These are phyloP conservation scores for Cyberlindnera meyerae DNA, from an alignment of 805 yeast genomes.

Conservation along the genomic window DNA sequence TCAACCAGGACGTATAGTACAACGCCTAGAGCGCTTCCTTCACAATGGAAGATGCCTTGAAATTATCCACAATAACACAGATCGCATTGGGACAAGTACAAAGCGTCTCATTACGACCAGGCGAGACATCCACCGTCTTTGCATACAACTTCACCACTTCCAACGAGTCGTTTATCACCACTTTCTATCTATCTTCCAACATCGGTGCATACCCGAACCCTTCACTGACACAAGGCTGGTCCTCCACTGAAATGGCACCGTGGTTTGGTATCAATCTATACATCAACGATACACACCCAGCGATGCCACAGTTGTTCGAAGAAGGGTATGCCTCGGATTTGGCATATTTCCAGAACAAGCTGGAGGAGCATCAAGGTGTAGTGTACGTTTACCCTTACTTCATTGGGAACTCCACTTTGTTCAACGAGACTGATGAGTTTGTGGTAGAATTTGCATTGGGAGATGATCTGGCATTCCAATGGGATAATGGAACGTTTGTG, in stretches of 20 bases:
- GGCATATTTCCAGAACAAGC: constrained; percentile 11
- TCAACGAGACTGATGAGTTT: constrained; percentile 8
- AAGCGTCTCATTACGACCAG: constrained; percentile 15
- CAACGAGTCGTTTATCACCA: constrained; percentile 1
- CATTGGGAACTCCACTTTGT: constrained; percentile 3
- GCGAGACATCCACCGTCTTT: constrained; percentile 8
- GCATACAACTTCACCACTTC: constrained; percentile 16
- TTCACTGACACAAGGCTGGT: neutral
- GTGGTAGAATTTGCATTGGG: constrained; percentile 52
- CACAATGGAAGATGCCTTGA: neutral
- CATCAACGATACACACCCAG: constrained; percentile 8
- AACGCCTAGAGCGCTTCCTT: too few relatives aligned
- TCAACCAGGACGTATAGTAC: too few relatives aligned
- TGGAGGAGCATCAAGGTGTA: constrained; percentile 2
- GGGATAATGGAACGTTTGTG: constrained; percentile 58
- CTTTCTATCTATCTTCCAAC: constrained; percentile 13
- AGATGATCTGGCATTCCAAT: constrained; percentile 58
- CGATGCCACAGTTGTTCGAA: constrained; percentile 7
- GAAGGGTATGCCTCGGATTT: constrained; percentile 15
- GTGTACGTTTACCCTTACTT: constrained; percentile 12
- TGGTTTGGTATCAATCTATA: constrained; percentile 12
- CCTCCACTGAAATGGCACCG: constrained; percentile 2
- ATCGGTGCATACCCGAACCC: constrained; percentile 9
- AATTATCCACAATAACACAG: neutral
- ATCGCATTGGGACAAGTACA: constrained; percentile 16